Percentiles rank a stretch among this genome's conserved stretches.
Conservation (phyloP, 129 eudicot genomes). For the Chrysanthemum makinoi region DNA sequence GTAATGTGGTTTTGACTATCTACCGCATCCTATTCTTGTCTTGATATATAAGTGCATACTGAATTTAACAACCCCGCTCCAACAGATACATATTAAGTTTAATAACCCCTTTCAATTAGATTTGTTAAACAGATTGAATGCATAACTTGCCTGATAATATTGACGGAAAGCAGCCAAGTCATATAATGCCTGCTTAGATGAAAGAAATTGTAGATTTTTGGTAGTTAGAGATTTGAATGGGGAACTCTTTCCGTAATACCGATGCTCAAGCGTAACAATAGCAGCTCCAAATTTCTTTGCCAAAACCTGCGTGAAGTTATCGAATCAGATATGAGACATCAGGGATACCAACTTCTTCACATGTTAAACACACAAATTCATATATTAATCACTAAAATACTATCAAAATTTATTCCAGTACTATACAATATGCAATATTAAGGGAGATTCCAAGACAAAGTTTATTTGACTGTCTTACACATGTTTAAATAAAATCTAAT, state of each 20-base stretch:
- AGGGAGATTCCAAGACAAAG: not conserved
- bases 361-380: not conserved
- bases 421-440: not conserved
- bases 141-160: slow-evolving; percentile 75
- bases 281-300: slow-evolving; percentile 99
- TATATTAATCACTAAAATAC: not conserved
- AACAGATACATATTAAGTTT: not conserved
- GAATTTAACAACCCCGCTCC: too few species aligned
- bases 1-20: too few species aligned
- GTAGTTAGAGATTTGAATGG: slow-evolving; percentile 78
- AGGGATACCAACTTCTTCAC: too few species aligned
- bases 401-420: too few species aligned
- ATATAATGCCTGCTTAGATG: slow-evolving; percentile 91
- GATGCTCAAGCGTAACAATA: slow-evolving; percentile 87
- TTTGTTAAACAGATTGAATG: not conserved
- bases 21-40: too few species aligned
- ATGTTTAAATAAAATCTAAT: not conserved
- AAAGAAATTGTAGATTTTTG: slow-evolving; percentile 73
- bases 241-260: slow-evolving; percentile 91
- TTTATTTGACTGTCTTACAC: not conserved
- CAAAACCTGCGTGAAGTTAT: slow-evolving; percentile 49
- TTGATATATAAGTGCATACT: too few species aligned
- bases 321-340: not conserved
- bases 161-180: slow-evolving; percentile 96
- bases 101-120: not conserved